Percentiles rank a stretch among this genome's conserved stretches.
Conservation (phyloP, 495 filamentous ascomycete genomes). For the Mytilinidion resinicola region DNA sequence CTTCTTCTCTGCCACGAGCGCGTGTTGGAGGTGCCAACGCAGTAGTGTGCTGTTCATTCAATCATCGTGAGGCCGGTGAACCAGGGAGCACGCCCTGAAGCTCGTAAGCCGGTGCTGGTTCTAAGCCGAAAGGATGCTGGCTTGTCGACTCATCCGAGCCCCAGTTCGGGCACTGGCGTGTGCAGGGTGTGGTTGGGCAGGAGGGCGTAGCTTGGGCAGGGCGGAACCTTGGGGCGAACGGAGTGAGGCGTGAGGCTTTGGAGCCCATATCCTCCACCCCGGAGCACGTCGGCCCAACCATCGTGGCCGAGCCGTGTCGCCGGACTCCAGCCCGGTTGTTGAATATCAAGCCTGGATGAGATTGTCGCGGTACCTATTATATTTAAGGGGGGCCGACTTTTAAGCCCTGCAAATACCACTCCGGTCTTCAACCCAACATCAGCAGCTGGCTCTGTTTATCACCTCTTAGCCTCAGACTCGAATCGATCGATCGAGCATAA, state of each 20-base stretch:
- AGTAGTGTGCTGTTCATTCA: neutral
- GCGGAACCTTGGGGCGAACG: neutral
- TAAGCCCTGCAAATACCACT: neutral
- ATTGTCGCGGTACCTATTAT: neutral
- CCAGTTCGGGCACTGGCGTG: neutral
- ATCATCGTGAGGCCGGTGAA: neutral
- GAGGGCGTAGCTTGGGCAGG: too few species aligned
- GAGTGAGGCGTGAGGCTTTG: neutral
- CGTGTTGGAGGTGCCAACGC: neutral
- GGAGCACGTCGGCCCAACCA: neutral
- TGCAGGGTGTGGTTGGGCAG: neutral
- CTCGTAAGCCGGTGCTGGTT: neutral
- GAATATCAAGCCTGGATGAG: neutral
- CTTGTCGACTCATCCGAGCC: neutral
- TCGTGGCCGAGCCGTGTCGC: neutral
- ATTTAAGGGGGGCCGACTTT: neutral
- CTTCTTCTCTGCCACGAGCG: too few species aligned
- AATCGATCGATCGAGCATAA: neutral
- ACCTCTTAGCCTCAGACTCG: neutral
- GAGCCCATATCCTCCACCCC: neutral
- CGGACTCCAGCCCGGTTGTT: neutral
- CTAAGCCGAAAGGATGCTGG: neutral
- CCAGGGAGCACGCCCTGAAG: neutral
- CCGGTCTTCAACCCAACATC: neutral
- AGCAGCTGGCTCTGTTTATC: neutral